Percentiles rank a stretch among this genome's conserved stretches.
Conservation (phyloP, 306 rosid genomes). For the Begonia loranthoides region DNA sequence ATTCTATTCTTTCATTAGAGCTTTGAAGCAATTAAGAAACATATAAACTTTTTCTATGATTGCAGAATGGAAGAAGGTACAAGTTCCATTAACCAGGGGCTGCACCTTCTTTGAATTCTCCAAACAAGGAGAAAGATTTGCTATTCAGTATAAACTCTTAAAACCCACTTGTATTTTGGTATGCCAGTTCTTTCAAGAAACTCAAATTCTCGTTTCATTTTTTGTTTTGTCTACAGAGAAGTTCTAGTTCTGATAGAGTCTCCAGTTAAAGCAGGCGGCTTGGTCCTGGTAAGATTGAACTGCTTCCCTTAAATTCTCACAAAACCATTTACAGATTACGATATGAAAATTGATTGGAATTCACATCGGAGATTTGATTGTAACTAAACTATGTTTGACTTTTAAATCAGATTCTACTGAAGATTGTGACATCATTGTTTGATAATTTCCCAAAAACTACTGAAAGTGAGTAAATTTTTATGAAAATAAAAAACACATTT, state of each 20-base stretch:
- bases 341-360: not conserved
- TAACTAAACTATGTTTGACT: not conserved
- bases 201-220: constrained; percentile 14
- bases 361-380: too few relatives aligned
- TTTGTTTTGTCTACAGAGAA: constrained; percentile 28
- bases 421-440: constrained; percentile 40
- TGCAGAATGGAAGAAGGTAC: constrained; percentile 53
- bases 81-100: constrained; percentile 81
- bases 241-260: constrained; percentile 68
- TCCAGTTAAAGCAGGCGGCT: constrained; percentile 65
- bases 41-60: constrained; percentile 10
- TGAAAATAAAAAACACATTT: not conserved
- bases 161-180: not conserved
- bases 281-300: constrained; percentile 44
- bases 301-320: not conserved
- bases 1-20: not conserved
- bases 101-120: constrained; percentile 54
- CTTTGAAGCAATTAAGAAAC: not conserved
- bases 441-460: constrained; percentile 45
- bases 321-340: constrained; percentile 1
- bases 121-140: constrained; percentile 22
- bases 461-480: constrained; percentile 34
- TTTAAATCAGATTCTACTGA: constrained; percentile 36
- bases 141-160: constrained; percentile 25
- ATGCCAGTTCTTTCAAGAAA: not conserved